Evolutionary conservation across 345 rosid genomes (phyloP).

Genomic region (Bretschneidera sinensis): DNA sequence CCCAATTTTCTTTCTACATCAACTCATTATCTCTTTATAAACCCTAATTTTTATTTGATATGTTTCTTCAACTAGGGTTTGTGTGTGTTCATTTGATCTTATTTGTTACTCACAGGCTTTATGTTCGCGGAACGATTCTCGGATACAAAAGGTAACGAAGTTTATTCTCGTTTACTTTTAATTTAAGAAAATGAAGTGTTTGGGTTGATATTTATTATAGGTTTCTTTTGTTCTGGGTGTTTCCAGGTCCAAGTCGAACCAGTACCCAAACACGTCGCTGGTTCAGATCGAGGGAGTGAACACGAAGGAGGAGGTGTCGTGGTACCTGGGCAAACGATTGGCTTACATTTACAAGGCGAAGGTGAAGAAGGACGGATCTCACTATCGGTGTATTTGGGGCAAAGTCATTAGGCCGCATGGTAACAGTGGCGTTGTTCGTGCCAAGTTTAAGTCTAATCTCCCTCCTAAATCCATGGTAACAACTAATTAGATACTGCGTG

Average conservation of each 20-base stretch:
- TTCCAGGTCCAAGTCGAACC: conserved; percentile 65
- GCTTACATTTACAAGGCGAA: conserved; percentile 60
- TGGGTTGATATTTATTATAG: conserved; percentile 5
- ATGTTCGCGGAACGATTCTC: conserved; percentile 33
- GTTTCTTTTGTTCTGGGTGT: background rate
- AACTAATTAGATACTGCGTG: background rate
- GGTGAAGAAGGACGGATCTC: conserved; percentile 47
- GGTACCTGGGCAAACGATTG: conserved; percentile 56
- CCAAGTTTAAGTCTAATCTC: conserved; percentile 64
- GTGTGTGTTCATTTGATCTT: background rate
- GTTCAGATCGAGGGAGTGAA: conserved; percentile 70
- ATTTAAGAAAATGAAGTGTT: background rate
- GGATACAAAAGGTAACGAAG: conserved; percentile 30
- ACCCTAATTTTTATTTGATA: background rate
- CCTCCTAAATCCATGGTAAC: conserved; percentile 70
- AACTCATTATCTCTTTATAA: background rate
- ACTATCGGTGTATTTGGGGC: conserved; percentile 63
- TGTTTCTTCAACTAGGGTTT: background rate
- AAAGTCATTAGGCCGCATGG: conserved; percentile 66
- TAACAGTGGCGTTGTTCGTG: conserved; percentile 66
- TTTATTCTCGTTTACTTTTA: background rate
- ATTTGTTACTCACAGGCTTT: conserved; percentile 23
- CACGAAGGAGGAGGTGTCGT: conserved; percentile 44
- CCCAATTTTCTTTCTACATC: background rate
- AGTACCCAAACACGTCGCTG: conserved; percentile 61